Evolutionary conservation across 2,329 filamentous ascomycete genomes (phyloP).

Genomic region (Arthrobotrys sinensis): DNA sequence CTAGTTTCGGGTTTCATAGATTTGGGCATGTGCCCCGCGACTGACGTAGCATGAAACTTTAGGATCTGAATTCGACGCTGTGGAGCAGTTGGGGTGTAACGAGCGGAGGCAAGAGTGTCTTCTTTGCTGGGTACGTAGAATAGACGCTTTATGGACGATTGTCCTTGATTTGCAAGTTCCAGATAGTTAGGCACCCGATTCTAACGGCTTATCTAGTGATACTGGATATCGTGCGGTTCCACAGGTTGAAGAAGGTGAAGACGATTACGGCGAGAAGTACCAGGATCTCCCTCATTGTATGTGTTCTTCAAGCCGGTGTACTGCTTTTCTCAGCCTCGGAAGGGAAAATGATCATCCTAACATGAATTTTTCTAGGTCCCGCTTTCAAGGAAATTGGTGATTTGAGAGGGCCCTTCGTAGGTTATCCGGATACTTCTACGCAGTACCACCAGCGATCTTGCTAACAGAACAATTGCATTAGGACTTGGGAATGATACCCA

Average conservation of each 20-base stretch:
- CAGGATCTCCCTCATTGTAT: constrained; percentile 73
- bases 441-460: constrained; percentile 37
- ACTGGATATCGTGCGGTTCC: constrained; percentile 90
- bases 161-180: constrained; percentile 42
- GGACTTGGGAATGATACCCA: constrained; percentile 91
- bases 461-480: constrained; percentile 70
- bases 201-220: constrained; percentile 74
- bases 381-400: constrained; percentile 88
- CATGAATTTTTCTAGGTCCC: constrained; percentile 73
- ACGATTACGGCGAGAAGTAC: constrained; percentile 81
- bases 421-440: constrained; percentile 8
- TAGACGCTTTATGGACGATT: constrained; percentile 7
- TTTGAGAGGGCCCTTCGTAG: constrained; percentile 76
- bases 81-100: constrained; percentile 90
- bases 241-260: constrained; percentile 73
- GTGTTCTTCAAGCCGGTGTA: constrained; percentile 4
- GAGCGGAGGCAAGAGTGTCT: constrained; percentile 83
- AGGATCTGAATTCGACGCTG: constrained; percentile 81
- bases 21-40: constrained; percentile 39
- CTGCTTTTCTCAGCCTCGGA: not conserved
- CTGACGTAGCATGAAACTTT: constrained; percentile 68
- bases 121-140: constrained; percentile 77
- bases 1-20: constrained; percentile 37
- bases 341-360: constrained; percentile 64
- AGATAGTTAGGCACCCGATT: constrained; percentile 51